phyloP scores from a whole-genome alignment of 225 moss, liverwort and hornwort genomes.

The Climacium dendroides region DNA sequence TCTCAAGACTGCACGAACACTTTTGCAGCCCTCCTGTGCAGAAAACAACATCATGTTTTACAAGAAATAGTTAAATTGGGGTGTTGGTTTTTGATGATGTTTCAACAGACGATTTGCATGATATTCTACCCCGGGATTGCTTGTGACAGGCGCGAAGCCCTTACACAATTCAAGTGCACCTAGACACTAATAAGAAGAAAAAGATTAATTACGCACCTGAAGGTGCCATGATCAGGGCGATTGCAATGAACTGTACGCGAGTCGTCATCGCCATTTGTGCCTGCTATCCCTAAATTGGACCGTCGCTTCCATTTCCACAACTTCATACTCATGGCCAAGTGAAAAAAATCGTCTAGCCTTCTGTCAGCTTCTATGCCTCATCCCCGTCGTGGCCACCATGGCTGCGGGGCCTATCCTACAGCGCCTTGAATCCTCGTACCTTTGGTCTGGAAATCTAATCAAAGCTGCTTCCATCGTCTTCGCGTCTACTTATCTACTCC shows the following conservation, averaged over 20 bases:
- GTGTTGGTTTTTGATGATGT: neutral
- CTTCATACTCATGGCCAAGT: slow-evolving; percentile 1
- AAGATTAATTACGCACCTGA: neutral
- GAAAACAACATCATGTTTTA: neutral
- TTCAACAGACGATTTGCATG: neutral
- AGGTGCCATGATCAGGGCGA: neutral
- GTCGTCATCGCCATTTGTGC: neutral
- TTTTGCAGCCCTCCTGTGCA: neutral
- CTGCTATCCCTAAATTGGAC: neutral
- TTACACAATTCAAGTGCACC: neutral
- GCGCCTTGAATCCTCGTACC: neutral
- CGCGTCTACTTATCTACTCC: neutral
- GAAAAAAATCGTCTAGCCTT: neutral
- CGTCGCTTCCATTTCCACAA: slow-evolving; percentile 8
- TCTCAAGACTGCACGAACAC: neutral
- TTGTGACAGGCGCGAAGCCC: neutral
- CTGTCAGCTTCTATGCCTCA: neutral
- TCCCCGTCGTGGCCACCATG: neutral
- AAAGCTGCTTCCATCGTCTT: neutral
- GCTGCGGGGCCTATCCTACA: neutral
- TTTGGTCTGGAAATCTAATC: neutral
- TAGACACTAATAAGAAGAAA: neutral
- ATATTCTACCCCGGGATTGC: neutral
- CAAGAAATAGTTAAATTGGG: neutral
- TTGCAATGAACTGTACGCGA: slow-evolving; percentile 11